Evolutionary conservation across 345 rosid species (phyloP), one percentile per base, ranked within the genome.

Genomic region (Melaleuca alternifolia): DNA sequence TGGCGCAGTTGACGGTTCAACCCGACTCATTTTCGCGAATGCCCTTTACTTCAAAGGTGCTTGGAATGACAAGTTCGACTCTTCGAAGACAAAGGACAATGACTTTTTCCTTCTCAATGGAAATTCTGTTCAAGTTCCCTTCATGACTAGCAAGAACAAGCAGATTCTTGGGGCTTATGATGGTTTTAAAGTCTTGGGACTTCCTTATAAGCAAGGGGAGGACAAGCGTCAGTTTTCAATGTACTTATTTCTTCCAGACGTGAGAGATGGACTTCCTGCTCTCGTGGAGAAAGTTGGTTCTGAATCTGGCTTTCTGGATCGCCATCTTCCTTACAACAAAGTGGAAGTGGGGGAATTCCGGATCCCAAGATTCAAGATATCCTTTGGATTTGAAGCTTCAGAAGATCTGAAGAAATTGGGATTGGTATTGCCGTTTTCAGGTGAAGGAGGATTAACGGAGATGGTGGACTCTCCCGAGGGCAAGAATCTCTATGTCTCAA

Each of bases 41-140:
- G 99, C 96, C 28, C 91, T 97, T 48, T 97, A 97, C 85, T 97
- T 95, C 91, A 95, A 95, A 59, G 98, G 96, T 21, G 90, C 94
- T 88, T 97, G 99, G 99, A 88, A 46, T 71, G 94, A 96, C 53
- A 92, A 90, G 84, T 96, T 97, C 26, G 93, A 95, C 85, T 87
- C 90, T 2, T 91, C 92, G 2, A 83, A 88, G 57, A 93, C 96
- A 3, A 90, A 90, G 87, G 96, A 93, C 44, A 54, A 86, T 53
- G 96, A 95, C 61, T 97, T 97, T 90, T 91, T 93, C 86, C 98
- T 94, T 85, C 87, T 90, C 37, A 88, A 91, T 59, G 98, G 95
- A 23, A 86, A 85, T 77, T 81, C 91, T 51, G 92, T 94, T 85
- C 85, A 88, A 37, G 97, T 88, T 26, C 94, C 94, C 5, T 97